Percentiles rank a stretch among this genome's conserved stretches.
Evolutionary conservation across 352 stramenopile species (phyloP).

Genomic region (Phytophthora ohioensis): DNA sequence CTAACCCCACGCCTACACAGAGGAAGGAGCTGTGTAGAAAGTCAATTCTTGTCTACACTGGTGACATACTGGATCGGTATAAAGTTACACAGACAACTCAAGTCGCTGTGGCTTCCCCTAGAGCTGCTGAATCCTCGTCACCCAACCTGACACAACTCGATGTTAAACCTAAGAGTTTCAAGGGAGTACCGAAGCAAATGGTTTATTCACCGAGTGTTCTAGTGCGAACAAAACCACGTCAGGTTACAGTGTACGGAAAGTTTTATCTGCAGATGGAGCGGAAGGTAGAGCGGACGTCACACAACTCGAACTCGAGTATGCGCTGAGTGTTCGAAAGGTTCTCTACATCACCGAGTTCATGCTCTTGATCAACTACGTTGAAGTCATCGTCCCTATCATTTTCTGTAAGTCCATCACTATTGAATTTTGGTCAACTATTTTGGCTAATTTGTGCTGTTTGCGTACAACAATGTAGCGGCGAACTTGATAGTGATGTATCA

Average conservation of each 20-base stretch:
- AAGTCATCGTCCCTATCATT: constrained; percentile 50
- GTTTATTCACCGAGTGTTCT: constrained; percentile 1
- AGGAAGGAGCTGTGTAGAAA: constrained; percentile 5
- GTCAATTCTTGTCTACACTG: constrained; percentile 11
- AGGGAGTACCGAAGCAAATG: neutral
- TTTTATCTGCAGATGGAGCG: neutral
- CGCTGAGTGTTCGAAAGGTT: constrained; percentile 26
- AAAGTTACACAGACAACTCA: neutral
- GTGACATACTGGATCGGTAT: constrained; percentile 28
- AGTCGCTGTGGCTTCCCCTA: neutral
- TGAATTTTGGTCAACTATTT: neutral
- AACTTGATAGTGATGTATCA: constrained; percentile 40
- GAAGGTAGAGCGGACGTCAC: neutral
- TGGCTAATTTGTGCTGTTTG: neutral
- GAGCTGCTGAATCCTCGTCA: neutral
- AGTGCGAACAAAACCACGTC: neutral
- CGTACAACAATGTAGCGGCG: constrained; percentile 12
- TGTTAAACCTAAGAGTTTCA: constrained; percentile 1
- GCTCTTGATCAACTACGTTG: constrained; percentile 51
- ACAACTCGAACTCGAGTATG: constrained; percentile 31
- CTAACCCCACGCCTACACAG: neutral
- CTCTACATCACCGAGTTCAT: constrained; percentile 60
- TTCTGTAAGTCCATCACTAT: constrained; percentile 40
- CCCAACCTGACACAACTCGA: neutral
- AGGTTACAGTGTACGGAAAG: constrained; percentile 12